Percentiles rank a stretch among this genome's conserved stretches.
These are phyloP conservation scores for Komagataella kurtzmanii DNA, from an alignment of 805 yeast species.

Conservation along the genomic window DNA sequence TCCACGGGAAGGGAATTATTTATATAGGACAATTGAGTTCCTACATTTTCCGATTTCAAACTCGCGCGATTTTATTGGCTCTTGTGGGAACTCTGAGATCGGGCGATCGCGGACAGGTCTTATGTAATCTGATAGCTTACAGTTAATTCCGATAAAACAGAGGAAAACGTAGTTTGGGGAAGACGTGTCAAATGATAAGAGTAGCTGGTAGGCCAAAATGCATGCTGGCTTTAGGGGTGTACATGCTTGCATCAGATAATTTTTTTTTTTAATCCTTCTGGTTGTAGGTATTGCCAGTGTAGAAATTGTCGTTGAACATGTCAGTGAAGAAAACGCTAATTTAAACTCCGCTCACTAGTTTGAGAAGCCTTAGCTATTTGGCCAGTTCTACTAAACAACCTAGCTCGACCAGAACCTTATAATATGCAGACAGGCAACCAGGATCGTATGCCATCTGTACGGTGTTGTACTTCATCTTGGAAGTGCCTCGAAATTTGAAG, in stretches of 20 bases:
- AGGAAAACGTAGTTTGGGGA: not conserved
- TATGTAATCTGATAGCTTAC: not conserved
- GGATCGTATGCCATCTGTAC: no score
- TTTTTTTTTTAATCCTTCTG: no score
- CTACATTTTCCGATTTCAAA: not conserved
- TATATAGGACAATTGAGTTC: not conserved
- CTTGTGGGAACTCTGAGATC: not conserved
- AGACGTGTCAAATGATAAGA: not conserved
- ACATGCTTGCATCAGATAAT: not conserved
- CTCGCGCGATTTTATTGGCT: not conserved
- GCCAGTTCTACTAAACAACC: no score
- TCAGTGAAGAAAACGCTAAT: no score
- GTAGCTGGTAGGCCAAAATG: not conserved
- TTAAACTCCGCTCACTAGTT: no score
- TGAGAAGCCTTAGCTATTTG: no score
- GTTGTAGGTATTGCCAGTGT: not conserved
- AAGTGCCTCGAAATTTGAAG: no score
- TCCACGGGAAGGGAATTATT: not conserved
- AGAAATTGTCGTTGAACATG: no score
- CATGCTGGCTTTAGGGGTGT: not conserved
- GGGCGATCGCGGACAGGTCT: not conserved
- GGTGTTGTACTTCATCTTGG: no score
- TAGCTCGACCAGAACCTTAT: no score
- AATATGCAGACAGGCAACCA: no score
- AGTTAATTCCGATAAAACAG: not conserved